phyloP scores from a whole-genome alignment of 148 eudicot genomes.

The Heliamphora exappendiculata region DNA sequence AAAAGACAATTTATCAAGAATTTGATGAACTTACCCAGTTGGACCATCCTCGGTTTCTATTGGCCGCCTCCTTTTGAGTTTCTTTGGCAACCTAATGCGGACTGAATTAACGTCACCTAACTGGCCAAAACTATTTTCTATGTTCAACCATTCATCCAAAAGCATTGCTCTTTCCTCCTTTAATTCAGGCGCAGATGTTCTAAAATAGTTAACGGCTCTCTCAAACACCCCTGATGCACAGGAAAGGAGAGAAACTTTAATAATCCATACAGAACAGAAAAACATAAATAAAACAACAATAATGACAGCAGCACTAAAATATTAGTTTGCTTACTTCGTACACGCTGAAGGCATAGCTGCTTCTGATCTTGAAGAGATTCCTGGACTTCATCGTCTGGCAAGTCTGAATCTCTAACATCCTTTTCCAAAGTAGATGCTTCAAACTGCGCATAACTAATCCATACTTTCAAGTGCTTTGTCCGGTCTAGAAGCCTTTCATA shows the following conservation, averaged over 20 bases:
- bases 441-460: constrained; percentile 92
- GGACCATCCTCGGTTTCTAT: constrained; percentile 78
- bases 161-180: constrained; percentile 96
- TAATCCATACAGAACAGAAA: neutral
- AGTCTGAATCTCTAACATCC: constrained; percentile 27
- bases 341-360: constrained; percentile 44
- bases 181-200: constrained; percentile 75
- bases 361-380: constrained; percentile 31
- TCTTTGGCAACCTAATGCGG: constrained; percentile 77
- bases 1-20: neutral
- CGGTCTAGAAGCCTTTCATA: constrained; percentile 91
- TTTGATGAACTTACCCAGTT: constrained; percentile 48
- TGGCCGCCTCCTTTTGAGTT: constrained; percentile 75
- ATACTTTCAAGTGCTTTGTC: constrained; percentile 88
- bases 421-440: constrained; percentile 67
- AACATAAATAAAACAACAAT: neutral
- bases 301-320: neutral
- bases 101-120: constrained; percentile 62
- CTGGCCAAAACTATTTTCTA: constrained; percentile 62
- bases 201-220: constrained; percentile 60
- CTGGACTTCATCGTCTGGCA: constrained; percentile 32
- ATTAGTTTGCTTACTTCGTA: constrained; percentile 55
- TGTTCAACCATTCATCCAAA: constrained; percentile 69
- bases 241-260: constrained; percentile 9
- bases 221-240: constrained; percentile 72